These are phyloP conservation scores for Fomitopsis serialis DNA, from an alignment of 768 basidiomycete genomes.

Conservation along the genomic window DNA sequence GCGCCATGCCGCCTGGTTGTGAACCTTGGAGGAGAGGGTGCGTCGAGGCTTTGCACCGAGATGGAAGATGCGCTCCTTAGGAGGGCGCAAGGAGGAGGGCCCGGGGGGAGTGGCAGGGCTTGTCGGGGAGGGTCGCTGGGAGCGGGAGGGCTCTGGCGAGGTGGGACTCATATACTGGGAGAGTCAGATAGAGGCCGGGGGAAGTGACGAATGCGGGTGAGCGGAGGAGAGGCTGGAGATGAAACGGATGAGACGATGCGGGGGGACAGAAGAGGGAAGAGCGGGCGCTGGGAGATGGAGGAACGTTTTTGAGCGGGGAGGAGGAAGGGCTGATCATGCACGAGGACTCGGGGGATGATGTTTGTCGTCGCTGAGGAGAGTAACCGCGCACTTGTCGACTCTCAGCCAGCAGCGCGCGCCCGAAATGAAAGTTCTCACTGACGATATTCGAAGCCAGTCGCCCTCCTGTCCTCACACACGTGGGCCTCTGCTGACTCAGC, in stretches of 20 bases:
- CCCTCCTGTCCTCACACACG: constrained; percentile 6
- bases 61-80: constrained; percentile 23
- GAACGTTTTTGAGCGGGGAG: constrained; percentile 5
- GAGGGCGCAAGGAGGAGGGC: constrained; percentile 32
- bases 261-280: constrained; percentile 5
- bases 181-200: neutral
- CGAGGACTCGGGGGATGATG: neutral
- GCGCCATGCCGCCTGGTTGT: constrained; percentile 24
- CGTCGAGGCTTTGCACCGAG: constrained; percentile 18
- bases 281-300: constrained; percentile 1
- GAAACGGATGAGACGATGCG: neutral
- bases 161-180: constrained; percentile 1
- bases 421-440: constrained; percentile 19
- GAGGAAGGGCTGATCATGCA: neutral
- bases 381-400: neutral
- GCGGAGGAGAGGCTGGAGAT: constrained; percentile 1
- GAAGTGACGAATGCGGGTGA: constrained; percentile 5
- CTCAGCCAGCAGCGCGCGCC: neutral
- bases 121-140: constrained; percentile 23
- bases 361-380: neutral
- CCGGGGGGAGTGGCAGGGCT: constrained; percentile 46
- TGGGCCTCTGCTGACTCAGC: constrained; percentile 5
- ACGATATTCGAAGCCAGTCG: constrained; percentile 22
- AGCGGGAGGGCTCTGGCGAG: constrained; percentile 17
- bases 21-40: constrained; percentile 16